Conservation (phyloP, 2,329 filamentous ascomycete species). For the Magnaporthiopsis rhizophila region DNA sequence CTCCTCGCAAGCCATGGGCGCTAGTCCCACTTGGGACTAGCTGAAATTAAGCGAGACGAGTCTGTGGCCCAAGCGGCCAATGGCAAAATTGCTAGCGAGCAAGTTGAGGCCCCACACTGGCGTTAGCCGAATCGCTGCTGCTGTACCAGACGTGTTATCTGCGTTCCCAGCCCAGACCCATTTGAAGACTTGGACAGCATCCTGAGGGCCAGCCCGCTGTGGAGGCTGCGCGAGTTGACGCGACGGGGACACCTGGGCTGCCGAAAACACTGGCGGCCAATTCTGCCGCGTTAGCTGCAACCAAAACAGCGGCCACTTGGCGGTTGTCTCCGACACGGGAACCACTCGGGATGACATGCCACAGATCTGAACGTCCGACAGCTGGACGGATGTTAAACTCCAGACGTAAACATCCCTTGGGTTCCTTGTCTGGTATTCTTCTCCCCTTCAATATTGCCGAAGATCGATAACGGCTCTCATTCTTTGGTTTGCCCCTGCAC, state of each 20-base stretch:
- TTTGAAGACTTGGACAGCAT: background rate
- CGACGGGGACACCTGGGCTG: background rate
- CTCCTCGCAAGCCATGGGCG: conserved; percentile 10
- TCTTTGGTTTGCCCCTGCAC: background rate
- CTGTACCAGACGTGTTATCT: background rate
- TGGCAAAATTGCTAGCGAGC: conserved; percentile 8
- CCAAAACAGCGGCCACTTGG: background rate
- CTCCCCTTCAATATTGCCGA: background rate
- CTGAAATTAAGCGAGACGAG: conserved; percentile 9
- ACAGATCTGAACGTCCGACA: background rate
- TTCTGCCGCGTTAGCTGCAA: background rate
- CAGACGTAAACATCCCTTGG: background rate
- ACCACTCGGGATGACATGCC: background rate
- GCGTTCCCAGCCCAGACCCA: background rate
- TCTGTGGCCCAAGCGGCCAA: conserved; percentile 5
- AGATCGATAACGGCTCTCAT: background rate
- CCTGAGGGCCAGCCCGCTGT: background rate
- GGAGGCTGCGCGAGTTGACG: background rate
- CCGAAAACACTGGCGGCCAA: background rate
- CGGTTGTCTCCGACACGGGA: background rate
- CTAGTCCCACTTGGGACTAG: conserved; percentile 8
- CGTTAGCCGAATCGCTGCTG: conserved; percentile 1
- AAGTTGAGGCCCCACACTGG: background rate
- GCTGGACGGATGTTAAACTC: background rate
- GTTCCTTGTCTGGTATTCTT: background rate